Base-by-base conservation (phyloP, 306 rosid species). In the Fragaria iinumae region DNA sequence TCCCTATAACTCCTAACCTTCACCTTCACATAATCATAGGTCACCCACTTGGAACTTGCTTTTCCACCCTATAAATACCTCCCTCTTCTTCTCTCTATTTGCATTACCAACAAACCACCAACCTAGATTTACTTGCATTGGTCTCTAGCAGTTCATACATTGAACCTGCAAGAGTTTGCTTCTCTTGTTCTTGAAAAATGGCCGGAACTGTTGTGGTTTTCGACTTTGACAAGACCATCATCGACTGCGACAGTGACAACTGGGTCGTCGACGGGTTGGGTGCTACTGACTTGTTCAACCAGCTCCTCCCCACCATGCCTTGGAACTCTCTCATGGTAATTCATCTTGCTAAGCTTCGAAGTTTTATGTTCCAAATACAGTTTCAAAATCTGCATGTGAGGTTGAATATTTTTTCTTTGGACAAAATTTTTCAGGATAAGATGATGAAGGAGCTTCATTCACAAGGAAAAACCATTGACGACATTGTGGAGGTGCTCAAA, bases 241-340 rank as follows among this genome's bases (percentile, higher is more conserved):
- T 91, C 20, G 96, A 93, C 72, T 81, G 85, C 8, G 96, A 93
- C 9, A 89, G 96, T 44, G 98, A 93, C 79, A 89, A 93, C 6
- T 93, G 90, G 94, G 91, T 91, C 29, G 63, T 93, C 16, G 96
- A 93, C 9, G 93, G 84, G 20, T 75, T 93, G 64, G 95, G 93
- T 67, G 78, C 73, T 39, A 88, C 93, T 1, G 90, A 91, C 70
- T 85, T 85, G 81, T 93, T 89, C 88, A 87, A 91, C 45, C 70
- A 80, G 2, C 90, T 93, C 18, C 89, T 85, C 74, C 91, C 93
- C 25, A 84, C 95, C 74, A 89, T 93, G 96, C 93, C 96, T 7
- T 93, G 96, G 98, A 93, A 93, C 78, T 88, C 93, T 59, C 86
- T 91, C 82, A 93, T 93, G 96, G 97, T 91, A 76, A 38, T 72